These are phyloP conservation scores for Pichia nakasei DNA, from an alignment of 805 yeast species.

Conservation along the genomic window DNA sequence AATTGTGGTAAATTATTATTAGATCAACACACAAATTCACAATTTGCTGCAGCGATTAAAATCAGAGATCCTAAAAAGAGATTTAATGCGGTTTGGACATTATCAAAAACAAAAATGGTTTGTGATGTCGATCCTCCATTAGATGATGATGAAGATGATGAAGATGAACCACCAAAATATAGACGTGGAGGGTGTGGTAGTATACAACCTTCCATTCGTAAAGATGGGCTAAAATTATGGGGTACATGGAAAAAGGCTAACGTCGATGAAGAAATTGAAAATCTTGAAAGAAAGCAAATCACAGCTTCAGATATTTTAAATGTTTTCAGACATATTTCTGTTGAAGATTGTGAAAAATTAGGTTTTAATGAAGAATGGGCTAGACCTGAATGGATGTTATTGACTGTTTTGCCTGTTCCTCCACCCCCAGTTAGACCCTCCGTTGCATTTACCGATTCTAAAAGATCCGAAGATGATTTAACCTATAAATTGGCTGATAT, in stretches of 20 bases:
- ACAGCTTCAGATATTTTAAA: conserved; percentile 84
- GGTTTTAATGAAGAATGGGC: conserved; percentile 96
- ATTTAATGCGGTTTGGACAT: conserved; percentile 92
- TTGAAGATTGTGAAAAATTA: conserved; percentile 69
- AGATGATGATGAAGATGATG: conserved; percentile 40
- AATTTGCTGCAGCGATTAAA: conserved; percentile 79
- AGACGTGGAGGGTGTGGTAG: conserved; percentile 97
- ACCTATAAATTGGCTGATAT: conserved; percentile 96
- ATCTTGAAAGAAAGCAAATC: conserved; percentile 84
- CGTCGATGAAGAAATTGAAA: conserved; percentile 71
- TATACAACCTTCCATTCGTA: conserved; percentile 88
- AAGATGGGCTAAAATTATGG: conserved; percentile 91
- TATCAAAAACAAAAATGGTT: conserved; percentile 85
- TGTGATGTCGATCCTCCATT: conserved; percentile 89
- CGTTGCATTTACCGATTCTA: conserved; percentile 95
- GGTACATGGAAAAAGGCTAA: conserved; percentile 95
- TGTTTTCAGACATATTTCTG: conserved; percentile 83
- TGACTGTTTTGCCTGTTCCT: conserved; percentile 97
- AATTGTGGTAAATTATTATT: conserved; percentile 92
- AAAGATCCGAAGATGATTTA: conserved; percentile 98
- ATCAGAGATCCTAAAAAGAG: conserved; percentile 93
- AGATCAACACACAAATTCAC: conserved; percentile 67
- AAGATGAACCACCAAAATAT: conserved; percentile 28
- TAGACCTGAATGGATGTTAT: conserved; percentile 96
- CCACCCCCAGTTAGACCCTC: conserved; percentile 99